These are phyloP conservation scores for Xylariales sp. DNA, from an alignment of 2,329 filamentous ascomycete genomes.

Conservation along the genomic window DNA sequence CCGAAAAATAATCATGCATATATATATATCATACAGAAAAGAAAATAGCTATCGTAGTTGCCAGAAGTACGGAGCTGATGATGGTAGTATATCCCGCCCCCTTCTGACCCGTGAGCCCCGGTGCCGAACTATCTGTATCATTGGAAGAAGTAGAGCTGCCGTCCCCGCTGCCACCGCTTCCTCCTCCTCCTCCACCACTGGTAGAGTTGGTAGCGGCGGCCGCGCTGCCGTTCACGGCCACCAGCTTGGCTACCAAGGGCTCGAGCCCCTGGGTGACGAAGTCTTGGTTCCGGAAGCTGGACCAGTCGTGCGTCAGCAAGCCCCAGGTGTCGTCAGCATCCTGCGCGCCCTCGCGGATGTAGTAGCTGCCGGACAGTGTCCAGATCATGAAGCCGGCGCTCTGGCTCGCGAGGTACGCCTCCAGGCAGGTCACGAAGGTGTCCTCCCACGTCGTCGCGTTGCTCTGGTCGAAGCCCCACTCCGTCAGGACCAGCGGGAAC, in stretches of 20 bases:
- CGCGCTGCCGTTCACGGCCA: conserved; percentile 12
- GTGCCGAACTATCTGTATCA: too few relatives aligned
- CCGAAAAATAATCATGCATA: too few relatives aligned
- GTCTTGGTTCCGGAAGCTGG: conserved; percentile 37
- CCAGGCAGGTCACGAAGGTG: conserved; percentile 47
- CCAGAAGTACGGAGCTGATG: too few relatives aligned
- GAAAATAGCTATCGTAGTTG: too few relatives aligned
- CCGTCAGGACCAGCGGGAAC: conserved; percentile 46
- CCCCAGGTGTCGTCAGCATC: conserved; percentile 56
- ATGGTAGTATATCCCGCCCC: too few relatives aligned
- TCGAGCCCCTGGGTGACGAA: conserved; percentile 33
- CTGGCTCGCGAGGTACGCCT: conserved; percentile 40
- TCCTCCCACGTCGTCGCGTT: conserved; percentile 37
- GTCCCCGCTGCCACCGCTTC: background rate
- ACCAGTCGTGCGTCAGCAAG: conserved; percentile 48
- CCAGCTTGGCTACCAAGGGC: conserved; percentile 27
- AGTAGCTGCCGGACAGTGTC: conserved; percentile 55
- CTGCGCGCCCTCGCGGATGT: conserved; percentile 44
- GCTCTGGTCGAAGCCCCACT: conserved; percentile 50
- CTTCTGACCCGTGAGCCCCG: too few relatives aligned
- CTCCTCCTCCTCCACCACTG: too few relatives aligned
- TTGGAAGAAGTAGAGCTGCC: too few relatives aligned
- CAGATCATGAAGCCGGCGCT: conserved; percentile 54
- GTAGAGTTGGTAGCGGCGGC: too few relatives aligned
- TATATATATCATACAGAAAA: too few relatives aligned